These are phyloP conservation scores for Plasmodium blacklocki DNA, from an alignment of 169 alveolate species.

Conservation along the genomic window DNA sequence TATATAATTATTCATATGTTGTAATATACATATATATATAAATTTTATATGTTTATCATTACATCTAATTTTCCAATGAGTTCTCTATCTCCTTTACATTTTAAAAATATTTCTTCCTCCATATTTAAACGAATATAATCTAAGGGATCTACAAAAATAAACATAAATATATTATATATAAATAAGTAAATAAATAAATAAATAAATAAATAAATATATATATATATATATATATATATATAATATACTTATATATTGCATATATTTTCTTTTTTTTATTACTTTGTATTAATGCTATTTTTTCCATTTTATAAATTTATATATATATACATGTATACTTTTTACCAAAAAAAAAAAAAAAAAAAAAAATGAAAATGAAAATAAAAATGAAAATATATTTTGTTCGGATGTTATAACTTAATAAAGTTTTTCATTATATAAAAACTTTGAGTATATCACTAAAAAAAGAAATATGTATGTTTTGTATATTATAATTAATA, in stretches of 20 bases:
- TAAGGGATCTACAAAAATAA: constrained; percentile 87
- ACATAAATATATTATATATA: not conserved
- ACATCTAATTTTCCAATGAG: constrained; percentile 92
- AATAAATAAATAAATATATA: too few species aligned
- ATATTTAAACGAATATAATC: constrained; percentile 91
- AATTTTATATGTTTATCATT: not conserved
- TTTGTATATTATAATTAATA: too few species aligned
- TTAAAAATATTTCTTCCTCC: constrained; percentile 90
- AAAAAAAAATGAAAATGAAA: not conserved
- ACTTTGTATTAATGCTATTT: constrained; percentile 59
- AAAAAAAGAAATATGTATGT: too few species aligned
- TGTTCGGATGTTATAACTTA: not conserved
- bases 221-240: not conserved
- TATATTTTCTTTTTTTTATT: not conserved
- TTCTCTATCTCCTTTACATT: constrained; percentile 93
- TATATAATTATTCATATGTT: too few species aligned
- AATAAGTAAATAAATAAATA: too few species aligned
- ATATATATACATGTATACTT: not conserved
- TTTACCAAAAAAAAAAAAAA: constrained; percentile 1
- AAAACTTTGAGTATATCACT: too few species aligned
- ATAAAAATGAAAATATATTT: not conserved
- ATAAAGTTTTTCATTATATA: not conserved
- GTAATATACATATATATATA: not conserved
- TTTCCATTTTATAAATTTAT: constrained; percentile 12
- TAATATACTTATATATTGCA: too few species aligned